A percentile compares a stretch with the other conserved stretches of the same genome.
These are phyloP conservation scores for Lepiota venenata DNA, from an alignment of 768 basidiomycete species.

Conservation along the genomic window DNA sequence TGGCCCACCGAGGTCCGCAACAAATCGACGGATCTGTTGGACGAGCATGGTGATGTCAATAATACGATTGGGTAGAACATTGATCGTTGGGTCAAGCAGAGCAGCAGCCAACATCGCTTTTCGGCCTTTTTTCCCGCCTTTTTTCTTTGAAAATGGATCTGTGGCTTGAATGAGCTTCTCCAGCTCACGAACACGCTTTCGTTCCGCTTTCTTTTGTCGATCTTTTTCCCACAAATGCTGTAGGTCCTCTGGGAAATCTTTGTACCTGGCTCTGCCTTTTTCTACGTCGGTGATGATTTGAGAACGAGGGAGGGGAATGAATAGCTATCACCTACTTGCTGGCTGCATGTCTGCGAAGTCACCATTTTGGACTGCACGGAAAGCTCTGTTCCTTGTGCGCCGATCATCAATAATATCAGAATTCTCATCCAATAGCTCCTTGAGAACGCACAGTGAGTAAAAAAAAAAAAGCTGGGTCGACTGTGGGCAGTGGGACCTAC, in stretches of 20 bases:
- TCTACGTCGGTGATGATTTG: slow-evolving; percentile 17
- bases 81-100: slow-evolving; percentile 35
- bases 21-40: slow-evolving; percentile 66
- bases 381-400: slow-evolving; percentile 51
- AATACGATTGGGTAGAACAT: slow-evolving; percentile 45
- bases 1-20: slow-evolving; percentile 49
- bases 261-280: slow-evolving; percentile 51
- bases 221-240: slow-evolving; percentile 76
- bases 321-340: slow-evolving; percentile 42
- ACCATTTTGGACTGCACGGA: slow-evolving; percentile 60
- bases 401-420: slow-evolving; percentile 30
- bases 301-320: background rate
- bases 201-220: slow-evolving; percentile 77
- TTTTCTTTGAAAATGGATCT: slow-evolving; percentile 61
- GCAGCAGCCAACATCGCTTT: slow-evolving; percentile 65
- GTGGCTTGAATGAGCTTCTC: slow-evolving; percentile 53
- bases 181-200: slow-evolving; percentile 58
- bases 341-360: slow-evolving; percentile 40
- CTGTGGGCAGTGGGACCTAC: slow-evolving; percentile 29
- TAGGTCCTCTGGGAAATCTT: slow-evolving; percentile 53
- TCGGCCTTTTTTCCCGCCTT: slow-evolving; percentile 64
- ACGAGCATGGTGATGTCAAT: slow-evolving; percentile 69
- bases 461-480: background rate
- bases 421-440: background rate
- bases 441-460: background rate